Evolutionary conservation across 1,139 yeast genomes (phyloP).

Genomic region (Hansenula lynferdii): DNA sequence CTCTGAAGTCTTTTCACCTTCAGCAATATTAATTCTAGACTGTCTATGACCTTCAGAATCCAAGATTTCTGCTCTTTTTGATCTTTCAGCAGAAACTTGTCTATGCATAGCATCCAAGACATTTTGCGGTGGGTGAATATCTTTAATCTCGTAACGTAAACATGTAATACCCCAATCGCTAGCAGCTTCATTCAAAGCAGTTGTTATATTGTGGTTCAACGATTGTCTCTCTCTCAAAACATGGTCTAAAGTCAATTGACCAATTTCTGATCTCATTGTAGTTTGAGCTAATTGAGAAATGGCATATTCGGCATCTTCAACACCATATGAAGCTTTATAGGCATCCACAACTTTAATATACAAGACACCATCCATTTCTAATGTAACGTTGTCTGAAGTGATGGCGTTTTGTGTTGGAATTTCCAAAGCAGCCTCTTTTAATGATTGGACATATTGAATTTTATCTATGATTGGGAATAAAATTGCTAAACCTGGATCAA

Average conservation of each 20-base stretch:
- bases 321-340: constrained; percentile 83
- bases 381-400: constrained; percentile 79
- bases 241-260: constrained; percentile 72
- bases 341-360: constrained; percentile 77
- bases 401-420: constrained; percentile 83
- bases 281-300: constrained; percentile 85
- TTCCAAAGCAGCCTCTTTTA: constrained; percentile 80
- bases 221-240: constrained; percentile 73
- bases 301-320: constrained; percentile 84
- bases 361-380: constrained; percentile 80
- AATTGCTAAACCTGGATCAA: constrained; percentile 76
- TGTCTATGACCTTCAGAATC: constrained; percentile 85
- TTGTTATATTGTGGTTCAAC: constrained; percentile 67
- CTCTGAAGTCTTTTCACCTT: constrained; percentile 68
- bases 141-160: constrained; percentile 81
- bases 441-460: constrained; percentile 74
- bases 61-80: constrained; percentile 80
- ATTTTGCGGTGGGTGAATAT: constrained; percentile 81
- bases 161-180: constrained; percentile 84
- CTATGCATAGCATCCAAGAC: constrained; percentile 92
- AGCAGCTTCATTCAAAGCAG: constrained; percentile 82
- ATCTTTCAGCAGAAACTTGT: constrained; percentile 82
- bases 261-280: constrained; percentile 87
- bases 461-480: constrained; percentile 69
- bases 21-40: constrained; percentile 75